phyloP scores from a whole-genome alignment of 2,329 filamentous ascomycete species.

The Akanthomyces dipterigenus region DNA sequence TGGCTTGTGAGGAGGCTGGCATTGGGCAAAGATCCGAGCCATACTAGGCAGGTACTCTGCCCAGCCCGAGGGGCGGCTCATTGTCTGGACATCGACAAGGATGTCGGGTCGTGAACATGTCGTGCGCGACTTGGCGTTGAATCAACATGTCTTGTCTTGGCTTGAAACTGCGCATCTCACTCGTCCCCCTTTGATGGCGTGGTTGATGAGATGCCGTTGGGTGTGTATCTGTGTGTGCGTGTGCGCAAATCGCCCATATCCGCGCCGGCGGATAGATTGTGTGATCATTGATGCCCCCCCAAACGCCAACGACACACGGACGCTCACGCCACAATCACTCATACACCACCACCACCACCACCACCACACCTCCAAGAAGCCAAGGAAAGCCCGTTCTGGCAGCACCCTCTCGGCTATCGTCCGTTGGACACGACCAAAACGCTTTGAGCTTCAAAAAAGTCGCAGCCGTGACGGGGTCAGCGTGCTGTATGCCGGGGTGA shows the following conservation, averaged over 20 bases:
- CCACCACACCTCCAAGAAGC: not conserved
- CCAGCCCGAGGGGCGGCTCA: no score
- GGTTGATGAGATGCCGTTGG: no score
- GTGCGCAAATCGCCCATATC: not conserved
- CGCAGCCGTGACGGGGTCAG: not conserved
- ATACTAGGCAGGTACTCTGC: no score
- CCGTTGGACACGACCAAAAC: not conserved
- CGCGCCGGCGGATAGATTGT: conserved; percentile 2
- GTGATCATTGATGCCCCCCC: not conserved
- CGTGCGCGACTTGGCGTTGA: not conserved
- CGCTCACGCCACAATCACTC: not conserved
- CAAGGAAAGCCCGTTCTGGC: not conserved
- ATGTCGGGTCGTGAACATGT: not conserved
- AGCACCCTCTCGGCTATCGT: conserved; percentile 4
- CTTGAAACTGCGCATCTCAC: no score
- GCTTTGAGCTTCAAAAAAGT: not conserved
- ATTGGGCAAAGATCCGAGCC: no score
- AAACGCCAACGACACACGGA: not conserved
- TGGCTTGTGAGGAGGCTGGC: no score
- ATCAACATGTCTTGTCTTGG: no score
- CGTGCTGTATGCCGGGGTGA: not conserved
- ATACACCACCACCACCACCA: not conserved
- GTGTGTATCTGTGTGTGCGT: not conserved
- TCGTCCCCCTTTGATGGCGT: no score
- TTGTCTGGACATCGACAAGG: no score